Evolutionary conservation across 2,329 filamentous ascomycete species (phyloP).

Genomic region (Rhynchosporium graminicola): DNA sequence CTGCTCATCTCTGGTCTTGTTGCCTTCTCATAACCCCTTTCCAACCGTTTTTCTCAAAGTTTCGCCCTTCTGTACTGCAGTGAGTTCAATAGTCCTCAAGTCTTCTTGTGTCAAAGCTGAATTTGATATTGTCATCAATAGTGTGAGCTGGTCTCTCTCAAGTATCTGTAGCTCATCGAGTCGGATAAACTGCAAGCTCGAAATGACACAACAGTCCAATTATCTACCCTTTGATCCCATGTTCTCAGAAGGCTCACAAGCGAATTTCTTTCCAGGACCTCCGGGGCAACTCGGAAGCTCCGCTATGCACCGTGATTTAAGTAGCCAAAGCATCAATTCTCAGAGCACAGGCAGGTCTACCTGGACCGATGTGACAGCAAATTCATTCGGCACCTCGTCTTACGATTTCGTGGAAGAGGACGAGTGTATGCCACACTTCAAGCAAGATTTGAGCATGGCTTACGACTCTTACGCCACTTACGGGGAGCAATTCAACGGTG

Average conservation of each 20-base stretch:
- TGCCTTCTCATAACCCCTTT: neutral
- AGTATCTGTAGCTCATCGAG: neutral
- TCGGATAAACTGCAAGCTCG: conserved; percentile 8
- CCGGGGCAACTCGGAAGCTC: neutral
- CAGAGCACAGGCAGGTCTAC: neutral
- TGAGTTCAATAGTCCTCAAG: neutral
- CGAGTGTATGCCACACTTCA: neutral
- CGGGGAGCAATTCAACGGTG: neutral
- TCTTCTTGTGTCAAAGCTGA: neutral
- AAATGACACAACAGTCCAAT: neutral
- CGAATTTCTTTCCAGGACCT: neutral
- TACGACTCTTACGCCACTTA: neutral
- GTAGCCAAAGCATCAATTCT: conserved; percentile 3
- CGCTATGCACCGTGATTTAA: conserved; percentile 1
- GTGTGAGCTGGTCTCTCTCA: conserved; percentile 10
- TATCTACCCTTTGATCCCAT: neutral
- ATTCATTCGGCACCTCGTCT: neutral
- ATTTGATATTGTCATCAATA: conserved; percentile 2
- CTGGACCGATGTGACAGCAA: neutral
- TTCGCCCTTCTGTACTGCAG: neutral
- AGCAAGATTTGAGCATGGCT: neutral
- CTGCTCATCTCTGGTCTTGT: neutral
- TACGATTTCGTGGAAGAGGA: neutral
- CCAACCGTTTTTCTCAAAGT: neutral
- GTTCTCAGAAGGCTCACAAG: conserved; percentile 6